A percentile compares a stretch with the other conserved stretches of the same genome.
Conservation (phyloP, 192 early-diverging fungal genomes). For the Podila minutissima region DNA sequence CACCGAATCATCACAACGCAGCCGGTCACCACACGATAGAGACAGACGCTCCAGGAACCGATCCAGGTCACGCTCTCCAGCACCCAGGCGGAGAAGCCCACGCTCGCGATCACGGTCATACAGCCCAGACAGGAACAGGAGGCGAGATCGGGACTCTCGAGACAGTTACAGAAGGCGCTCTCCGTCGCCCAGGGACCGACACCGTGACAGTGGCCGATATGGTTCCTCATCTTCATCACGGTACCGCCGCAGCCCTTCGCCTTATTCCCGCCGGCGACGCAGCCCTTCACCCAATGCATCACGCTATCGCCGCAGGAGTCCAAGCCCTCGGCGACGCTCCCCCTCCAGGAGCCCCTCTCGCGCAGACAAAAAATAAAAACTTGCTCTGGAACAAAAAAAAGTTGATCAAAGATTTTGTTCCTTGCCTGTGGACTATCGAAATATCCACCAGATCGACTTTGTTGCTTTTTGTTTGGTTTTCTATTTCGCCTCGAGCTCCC, state of each 20-base stretch:
- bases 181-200: neutral
- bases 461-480: too few species aligned
- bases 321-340: neutral
- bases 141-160: neutral
- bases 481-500: too few species aligned
- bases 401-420: too few species aligned
- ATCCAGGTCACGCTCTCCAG: constrained; percentile 18
- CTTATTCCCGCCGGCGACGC: neutral
- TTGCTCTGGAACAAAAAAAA: neutral
- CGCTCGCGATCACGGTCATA: neutral
- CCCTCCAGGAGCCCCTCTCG: constrained; percentile 8
- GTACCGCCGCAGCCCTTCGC: constrained; percentile 12
- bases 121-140: neutral
- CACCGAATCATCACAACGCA: neutral
- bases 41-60: neutral
- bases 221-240: constrained; percentile 9
- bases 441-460: too few species aligned
- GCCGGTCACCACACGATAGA: neutral
- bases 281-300: constrained; percentile 4
- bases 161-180: constrained; percentile 2
- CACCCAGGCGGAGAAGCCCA: neutral
- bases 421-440: too few species aligned
- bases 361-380: neutral
- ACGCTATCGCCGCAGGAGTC: constrained; percentile 19
- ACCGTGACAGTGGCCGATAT: constrained; percentile 6